Base-by-base conservation (phyloP, 768 basidiomycete species). In the Podaxis pistillaris region DNA sequence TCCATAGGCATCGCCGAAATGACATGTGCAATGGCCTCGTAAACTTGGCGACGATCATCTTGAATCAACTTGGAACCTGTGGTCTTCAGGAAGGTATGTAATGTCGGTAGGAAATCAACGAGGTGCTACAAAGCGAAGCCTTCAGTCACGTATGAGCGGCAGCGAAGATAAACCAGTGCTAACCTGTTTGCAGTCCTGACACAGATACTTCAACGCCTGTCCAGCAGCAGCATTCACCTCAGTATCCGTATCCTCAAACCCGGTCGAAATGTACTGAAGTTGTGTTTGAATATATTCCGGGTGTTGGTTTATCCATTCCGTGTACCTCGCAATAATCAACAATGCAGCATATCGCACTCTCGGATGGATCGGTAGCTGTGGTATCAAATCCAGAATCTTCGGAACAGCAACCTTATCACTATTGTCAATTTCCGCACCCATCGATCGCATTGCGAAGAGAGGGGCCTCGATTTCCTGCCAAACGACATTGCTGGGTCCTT, bases 381-480 rank as follows among this genome's bases (percentile, higher is more conserved):
- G 94, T 33, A 99, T 87, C 51, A 98, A 82, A 69, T 95, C 92
- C 87, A 99, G 94, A 69, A 98, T 96, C 72, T 94, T 93, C 1
- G 96, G 95, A n/a, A 98, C 88, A 38, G 91, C 87, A 64, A 83
- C 84, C 54, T 92, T 84, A 72, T 98, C 96, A 44, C 81, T 77
- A 8, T 86, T 78, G 68, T 98, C 92, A 24, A 98, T 83, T 74
- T 96, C 90, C 4, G 94, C 96, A 9, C 97, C 97, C 93, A 99
- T 98, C 12, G 96, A 95, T 50, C 97, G 84, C 89, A 99, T 89
- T 17, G 96, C 94, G 76, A 99, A 99, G 44, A 99, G 75, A 1
- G 97, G 97, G 0, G 97, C 97, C 72, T 99, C 97, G 54, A 99
- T 88, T 72, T 94, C 94, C 73, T 98, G 97, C 97, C 97, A 99